phyloP scores from a whole-genome alignment of 2,329 filamentous ascomycete genomes.

The Sporothrix humicola region DNA sequence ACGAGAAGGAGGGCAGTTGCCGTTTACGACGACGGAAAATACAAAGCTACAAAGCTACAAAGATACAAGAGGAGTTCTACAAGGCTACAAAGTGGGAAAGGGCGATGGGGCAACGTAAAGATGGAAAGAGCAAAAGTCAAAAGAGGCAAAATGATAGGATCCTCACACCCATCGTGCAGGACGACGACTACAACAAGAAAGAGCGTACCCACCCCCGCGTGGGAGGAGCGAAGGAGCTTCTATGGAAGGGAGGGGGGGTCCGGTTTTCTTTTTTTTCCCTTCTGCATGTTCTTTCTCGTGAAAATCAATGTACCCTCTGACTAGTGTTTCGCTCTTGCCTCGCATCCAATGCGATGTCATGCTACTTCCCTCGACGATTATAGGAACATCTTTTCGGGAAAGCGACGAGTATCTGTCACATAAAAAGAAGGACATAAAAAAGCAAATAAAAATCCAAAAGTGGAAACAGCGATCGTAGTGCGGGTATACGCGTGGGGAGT shows the following conservation, averaged over 20 bases:
- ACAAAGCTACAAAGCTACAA: not conserved
- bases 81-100: not conserved
- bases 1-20: not conserved
- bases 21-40: not conserved
- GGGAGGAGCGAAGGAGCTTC: constrained; percentile 18
- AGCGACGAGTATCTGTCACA: no score
- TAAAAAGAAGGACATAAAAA: not conserved
- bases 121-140: not conserved
- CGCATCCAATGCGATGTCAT: not conserved
- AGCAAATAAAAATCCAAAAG: not conserved
- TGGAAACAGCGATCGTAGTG: not conserved
- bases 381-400: not conserved
- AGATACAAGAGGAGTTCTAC: not conserved
- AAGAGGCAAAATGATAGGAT: not conserved
- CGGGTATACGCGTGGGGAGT: constrained; percentile 25
- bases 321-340: not conserved
- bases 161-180: not conserved
- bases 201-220: constrained; percentile 26
- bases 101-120: not conserved
- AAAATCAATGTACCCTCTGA: not conserved
- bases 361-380: not conserved
- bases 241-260: not conserved
- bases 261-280: not conserved
- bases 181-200: not conserved
- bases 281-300: not conserved